phyloP scores from a whole-genome alignment of 2,329 filamentous ascomycete species.

The Cryphonectria radicalis region DNA sequence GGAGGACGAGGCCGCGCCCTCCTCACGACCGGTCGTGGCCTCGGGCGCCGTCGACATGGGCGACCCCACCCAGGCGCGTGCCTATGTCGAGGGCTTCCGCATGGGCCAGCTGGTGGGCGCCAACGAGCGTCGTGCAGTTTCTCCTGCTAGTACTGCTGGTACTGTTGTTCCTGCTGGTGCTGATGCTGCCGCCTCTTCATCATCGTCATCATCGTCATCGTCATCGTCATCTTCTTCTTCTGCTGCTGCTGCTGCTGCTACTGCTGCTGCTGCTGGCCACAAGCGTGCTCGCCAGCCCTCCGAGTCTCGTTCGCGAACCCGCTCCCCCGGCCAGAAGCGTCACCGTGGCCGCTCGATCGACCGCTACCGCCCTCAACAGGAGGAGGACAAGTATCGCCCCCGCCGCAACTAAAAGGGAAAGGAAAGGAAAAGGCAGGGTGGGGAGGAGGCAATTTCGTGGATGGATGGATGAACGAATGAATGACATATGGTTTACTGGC shows the following conservation, averaged over 20 bases:
- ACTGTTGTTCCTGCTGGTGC: not conserved
- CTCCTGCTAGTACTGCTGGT: not conserved
- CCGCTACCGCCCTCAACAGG: not conserved
- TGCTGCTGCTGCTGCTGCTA: not conserved
- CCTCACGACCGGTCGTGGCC: not conserved
- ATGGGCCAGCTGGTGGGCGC: constrained; percentile 25
- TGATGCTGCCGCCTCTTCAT: too few relatives aligned
- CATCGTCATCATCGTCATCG: too few relatives aligned
- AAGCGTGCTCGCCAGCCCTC: not conserved
- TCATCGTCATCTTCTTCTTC: too few relatives aligned
- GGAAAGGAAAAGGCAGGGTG: too few relatives aligned
- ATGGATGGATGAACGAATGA: not conserved
- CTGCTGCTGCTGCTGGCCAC: not conserved
- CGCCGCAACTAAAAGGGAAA: too few relatives aligned
- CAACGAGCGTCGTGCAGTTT: not conserved
- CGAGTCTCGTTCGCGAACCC: not conserved
- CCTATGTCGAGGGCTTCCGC: constrained; percentile 33
- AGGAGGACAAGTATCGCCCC: not conserved
- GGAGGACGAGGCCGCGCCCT: too few relatives aligned
- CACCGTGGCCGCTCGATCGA: not conserved
- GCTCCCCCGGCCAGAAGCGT: not conserved
- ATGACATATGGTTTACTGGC: too few relatives aligned
- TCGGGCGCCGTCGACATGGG: constrained; percentile 22
- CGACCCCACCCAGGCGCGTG: constrained; percentile 28
- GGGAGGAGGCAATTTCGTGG: too few relatives aligned